Evolutionary conservation across 345 rosid genomes (phyloP).

Genomic region (Combretum micranthum): DNA sequence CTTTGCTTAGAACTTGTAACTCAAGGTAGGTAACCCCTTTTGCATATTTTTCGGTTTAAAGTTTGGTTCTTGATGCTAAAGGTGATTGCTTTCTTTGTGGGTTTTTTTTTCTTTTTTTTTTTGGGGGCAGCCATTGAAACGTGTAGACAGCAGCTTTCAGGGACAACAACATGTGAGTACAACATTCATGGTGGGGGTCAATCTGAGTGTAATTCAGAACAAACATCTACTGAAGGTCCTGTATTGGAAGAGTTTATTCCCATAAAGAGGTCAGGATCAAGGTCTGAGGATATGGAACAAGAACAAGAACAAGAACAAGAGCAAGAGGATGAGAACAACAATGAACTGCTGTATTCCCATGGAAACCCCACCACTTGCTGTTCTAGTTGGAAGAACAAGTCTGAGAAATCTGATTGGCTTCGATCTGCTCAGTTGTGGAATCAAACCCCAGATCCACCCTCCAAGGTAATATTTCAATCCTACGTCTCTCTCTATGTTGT

Average conservation of each 20-base stretch:
- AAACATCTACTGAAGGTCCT: conserved; percentile 63
- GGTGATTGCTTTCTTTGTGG: background rate
- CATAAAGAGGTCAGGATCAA: conserved; percentile 43
- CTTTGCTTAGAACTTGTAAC: conserved; percentile 86
- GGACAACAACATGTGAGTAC: conserved; percentile 42
- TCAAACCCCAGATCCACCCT: conserved; percentile 51
- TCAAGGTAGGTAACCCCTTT: conserved; percentile 40
- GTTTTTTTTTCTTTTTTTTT: too few species aligned
- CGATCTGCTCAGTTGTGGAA: conserved; percentile 95
- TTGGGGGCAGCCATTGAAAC: conserved; percentile 88
- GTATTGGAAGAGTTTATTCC: conserved; percentile 82
- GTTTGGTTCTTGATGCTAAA: background rate
- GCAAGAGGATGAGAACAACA: conserved; percentile 9
- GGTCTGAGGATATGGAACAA: conserved; percentile 24
- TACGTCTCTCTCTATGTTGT: too few species aligned
- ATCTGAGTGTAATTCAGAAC: conserved; percentile 73
- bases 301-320: too few species aligned
- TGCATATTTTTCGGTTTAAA: background rate
- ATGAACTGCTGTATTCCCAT: conserved; percentile 34
- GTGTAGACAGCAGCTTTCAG: conserved; percentile 66
- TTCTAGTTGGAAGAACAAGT: conserved; percentile 26
- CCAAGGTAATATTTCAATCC: conserved; percentile 30
- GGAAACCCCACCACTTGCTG: conserved; percentile 11
- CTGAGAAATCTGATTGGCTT: conserved; percentile 84
- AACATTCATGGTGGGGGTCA: conserved; percentile 38